Evolutionary conservation across 2,329 filamentous ascomycete species (phyloP), one percentile per base, ranked within the genome.

Genomic region (Colletotrichum spaethianum): DNA sequence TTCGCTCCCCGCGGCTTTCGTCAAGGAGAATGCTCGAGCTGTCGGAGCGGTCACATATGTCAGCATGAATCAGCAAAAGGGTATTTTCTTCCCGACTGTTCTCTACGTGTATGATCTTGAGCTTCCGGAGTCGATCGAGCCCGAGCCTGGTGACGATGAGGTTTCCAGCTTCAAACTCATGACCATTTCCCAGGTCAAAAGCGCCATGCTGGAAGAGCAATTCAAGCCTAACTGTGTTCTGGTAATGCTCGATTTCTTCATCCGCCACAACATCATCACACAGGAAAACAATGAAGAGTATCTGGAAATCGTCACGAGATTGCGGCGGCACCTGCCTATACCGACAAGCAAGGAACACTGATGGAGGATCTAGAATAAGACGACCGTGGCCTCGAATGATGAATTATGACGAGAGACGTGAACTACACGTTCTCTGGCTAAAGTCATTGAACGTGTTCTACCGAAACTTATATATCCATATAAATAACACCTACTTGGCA

Each of bases 141-240:
- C 91, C 0, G 88, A 86, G 74, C 93, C 94, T 0, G 87, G 90
- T 14, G 94, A 97, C 78, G 90, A 91, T 36, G 94, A 97, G 82
- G 94, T 97, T 0, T 90, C 93, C 72, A 88, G 89, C 73, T 97
- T 97, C 78, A 84, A 89, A 74, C 83, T 95, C 74, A 90, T 92
- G 90, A 86, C 81, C 12, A 84, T 95, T 14, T 79, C 79, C 0
- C 83, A 88, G 77, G 89, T 95, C 5, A 86, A 90, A 78, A 78
- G 83, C 64, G 89, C 90, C 1, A 85, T 97, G 84, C 82, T 86
- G 23, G 84, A 84, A 20, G 91, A 91, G 3, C 90, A 94, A 79
- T 97, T 97, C 83, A 97, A 97, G 85, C 92, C 94, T 0, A 96
- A 97, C 77, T 94, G 94, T 76, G 91, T 93, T 33, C 79, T 93